Base-by-base conservation (phyloP, 495 filamentous ascomycete species). In the Podospora tetraspora region DNA sequence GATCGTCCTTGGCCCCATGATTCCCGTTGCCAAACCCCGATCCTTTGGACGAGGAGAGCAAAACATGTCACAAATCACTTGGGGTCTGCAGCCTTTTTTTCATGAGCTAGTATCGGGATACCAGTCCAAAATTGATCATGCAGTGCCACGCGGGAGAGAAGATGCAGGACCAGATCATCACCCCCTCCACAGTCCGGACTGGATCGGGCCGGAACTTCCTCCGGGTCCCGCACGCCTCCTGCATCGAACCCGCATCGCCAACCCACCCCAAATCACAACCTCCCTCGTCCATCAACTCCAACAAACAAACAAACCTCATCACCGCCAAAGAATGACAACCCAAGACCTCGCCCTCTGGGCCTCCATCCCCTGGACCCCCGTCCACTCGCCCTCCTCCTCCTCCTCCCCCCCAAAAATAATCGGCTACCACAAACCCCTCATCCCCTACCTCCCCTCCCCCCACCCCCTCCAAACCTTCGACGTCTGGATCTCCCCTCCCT, bases 401-500 rank as follows among this genome's bases (percentile, higher is more conserved):
- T n/a, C 16, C 19, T 9, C 0, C 25, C 25, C 25, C 27, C 29
- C n/a, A 7, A 30, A 16, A 5, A 52, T 37, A 61, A 71, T 74
- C 64, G 75, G 71, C 63, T 68, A 57, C 43, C 70, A 67, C 67
- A 74, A 74, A 24, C n/a, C n/a, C 43, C 43, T 52, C 62, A 29
- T 70, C 9, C 68, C 70, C 6, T 72, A 71, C 62, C 34, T 67
- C 27, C 57, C 61, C 11, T 3, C 2, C 9, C 3, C 1, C 3
- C 16, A 30, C 23, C 1, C 69, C 27, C 68, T 73, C 11, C 75
- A 77, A 56, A 74, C 73, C 34, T 70, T 77, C 62, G 69, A 70
- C 56, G 34, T 77, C 34, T 77, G 69, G 70, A 30, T 73, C 30
- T 70, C 74, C 29, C 16, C 61, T 21, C 3, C 57, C 23, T 2